Base-by-base conservation (phyloP, 768 basidiomycete species). In the Vararia minispora region DNA sequence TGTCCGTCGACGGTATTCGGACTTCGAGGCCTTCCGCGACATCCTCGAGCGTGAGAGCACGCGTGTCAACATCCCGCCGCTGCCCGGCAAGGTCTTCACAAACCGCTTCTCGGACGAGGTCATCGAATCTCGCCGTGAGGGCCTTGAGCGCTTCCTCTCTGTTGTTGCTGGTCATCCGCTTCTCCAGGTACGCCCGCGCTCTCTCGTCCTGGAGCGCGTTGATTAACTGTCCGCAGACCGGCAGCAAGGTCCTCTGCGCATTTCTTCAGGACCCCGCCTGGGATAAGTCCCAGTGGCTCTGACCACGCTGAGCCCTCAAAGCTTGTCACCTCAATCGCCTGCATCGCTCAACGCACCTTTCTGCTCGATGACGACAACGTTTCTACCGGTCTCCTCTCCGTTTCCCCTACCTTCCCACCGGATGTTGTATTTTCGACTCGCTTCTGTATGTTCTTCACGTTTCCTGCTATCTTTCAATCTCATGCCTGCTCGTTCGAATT, bases 41-140 rank as follows among this genome's bases (percentile, higher is more conserved):
- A 89, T 95, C 56, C 77, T 99, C 35, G 95, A 99, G 61, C 80
- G 90, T 51, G 95, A 99, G 61, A 86, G 82, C 4, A 95, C 94
- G 9, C 72, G 95, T 29, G 95, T 99, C 50, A 99, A 97, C 61
- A 98, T 99, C 54, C 94, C 95, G 1, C 77, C 89, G 13, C 76
- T 99, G 24, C 94, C 95, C 2, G 95, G 95, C 39, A 99, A 98
- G 60, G 88, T 98, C 28, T 99, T 99, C 63, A 95, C 92, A 23
- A 97, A 95, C 54, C 71, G 95, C 27, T 99, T 98, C 63, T 91
- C 90, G 12, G 94, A 98, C 51, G 95, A 99, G 59, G 84, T 97
- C 31, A 97, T 99, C 42, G 94, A 98, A 60, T 66, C 71, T 39
- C 64, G 95, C 42, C 66, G 94, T 48, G 92, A 98, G 55, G 94